Evolutionary conservation across 139 green algal species (phyloP).

Genomic region (Coelastrella sp.): DNA sequence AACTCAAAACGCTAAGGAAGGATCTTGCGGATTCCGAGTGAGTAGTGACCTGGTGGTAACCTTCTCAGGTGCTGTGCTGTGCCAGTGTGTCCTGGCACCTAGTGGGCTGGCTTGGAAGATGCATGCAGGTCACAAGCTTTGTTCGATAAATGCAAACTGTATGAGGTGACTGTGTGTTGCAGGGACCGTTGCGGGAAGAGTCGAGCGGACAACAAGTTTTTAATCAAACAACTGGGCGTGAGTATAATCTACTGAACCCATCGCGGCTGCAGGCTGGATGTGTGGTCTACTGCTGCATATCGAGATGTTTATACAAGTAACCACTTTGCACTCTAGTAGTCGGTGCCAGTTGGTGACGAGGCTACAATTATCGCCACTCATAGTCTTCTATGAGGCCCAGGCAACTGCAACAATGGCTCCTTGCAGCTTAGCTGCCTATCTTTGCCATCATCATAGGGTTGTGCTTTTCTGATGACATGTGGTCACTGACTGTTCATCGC

Average conservation of each 20-base stretch:
- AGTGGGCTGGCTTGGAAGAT: too few species aligned
- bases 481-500: neutral
- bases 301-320: too few species aligned
- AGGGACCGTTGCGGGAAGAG: neutral
- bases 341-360: too few species aligned
- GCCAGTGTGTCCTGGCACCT: neutral
- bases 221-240: neutral
- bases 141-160: too few species aligned
- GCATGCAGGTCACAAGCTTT: too few species aligned
- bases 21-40: neutral
- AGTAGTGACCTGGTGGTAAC: neutral
- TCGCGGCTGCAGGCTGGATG: neutral
- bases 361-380: too few species aligned
- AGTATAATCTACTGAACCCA: neutral
- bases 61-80: neutral
- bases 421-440: neutral
- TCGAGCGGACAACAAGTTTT: neutral
- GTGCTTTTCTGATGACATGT: neutral
- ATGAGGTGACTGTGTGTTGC: neutral
- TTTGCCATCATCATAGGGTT: too few species aligned
- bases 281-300: too few species aligned
- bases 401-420: neutral
- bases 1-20: neutral
- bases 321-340: too few species aligned
- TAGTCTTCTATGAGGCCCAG: too few species aligned